Conservation (phyloP, 164 flowering plant genomes). For the Magnolia kwangsiensis region DNA sequence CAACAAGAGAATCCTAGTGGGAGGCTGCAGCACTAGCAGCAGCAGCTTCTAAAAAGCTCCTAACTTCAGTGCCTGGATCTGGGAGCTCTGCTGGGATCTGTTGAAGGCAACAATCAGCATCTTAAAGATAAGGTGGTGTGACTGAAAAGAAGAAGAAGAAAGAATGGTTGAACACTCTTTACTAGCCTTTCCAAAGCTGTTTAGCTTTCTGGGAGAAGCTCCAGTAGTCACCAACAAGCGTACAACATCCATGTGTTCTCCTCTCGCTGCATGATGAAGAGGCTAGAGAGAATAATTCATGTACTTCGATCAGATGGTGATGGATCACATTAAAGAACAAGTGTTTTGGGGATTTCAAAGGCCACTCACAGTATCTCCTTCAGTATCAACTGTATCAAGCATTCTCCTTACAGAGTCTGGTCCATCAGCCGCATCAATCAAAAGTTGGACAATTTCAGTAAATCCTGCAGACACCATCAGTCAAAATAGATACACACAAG, state of each 20-base stretch:
- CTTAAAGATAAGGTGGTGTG: not conserved
- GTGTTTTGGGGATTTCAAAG: not conserved
- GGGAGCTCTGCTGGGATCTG: constrained; percentile 60
- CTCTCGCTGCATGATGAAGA: constrained; percentile 93
- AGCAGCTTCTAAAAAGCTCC: constrained; percentile 47
- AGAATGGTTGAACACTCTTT: not conserved
- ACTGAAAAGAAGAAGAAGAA: not conserved
- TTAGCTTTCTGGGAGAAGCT: constrained; percentile 56
- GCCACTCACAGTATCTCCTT: constrained; percentile 82
- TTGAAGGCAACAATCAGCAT: constrained; percentile 8
- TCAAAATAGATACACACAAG: not conserved
- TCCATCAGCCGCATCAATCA: constrained; percentile 40
- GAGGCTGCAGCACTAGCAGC: constrained; percentile 1
- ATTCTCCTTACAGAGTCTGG: constrained; percentile 48
- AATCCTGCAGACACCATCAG: constrained; percentile 46
- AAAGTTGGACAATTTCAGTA: constrained; percentile 61
- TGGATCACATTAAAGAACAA: not conserved
- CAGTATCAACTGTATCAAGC: constrained; percentile 71
- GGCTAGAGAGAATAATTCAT: constrained; percentile 44
- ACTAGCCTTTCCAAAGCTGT: constrained; percentile 70
- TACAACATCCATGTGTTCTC: constrained; percentile 64
- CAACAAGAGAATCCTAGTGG: not conserved
- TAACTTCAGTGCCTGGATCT: constrained; percentile 54
- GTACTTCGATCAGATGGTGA: too few relatives aligned
- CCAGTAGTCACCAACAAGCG: constrained; percentile 56